phyloP scores from a whole-genome alignment of 495 filamentous ascomycete species.

The Trichoderma parareesei region DNA sequence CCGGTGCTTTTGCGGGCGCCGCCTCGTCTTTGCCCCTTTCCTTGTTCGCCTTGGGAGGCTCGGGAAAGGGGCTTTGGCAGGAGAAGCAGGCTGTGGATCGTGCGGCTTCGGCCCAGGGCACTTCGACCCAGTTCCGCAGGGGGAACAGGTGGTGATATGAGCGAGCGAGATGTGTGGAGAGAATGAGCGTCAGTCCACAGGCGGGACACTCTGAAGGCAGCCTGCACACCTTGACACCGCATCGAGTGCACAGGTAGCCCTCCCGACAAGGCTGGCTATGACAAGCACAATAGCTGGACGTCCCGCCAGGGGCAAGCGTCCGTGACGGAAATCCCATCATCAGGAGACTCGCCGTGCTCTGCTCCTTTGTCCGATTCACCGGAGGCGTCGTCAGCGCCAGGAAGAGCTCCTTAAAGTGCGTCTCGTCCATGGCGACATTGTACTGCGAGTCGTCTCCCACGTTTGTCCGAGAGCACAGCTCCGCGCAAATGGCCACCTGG shows the following conservation, averaged over 20 bases:
- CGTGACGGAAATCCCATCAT: slow-evolving; percentile 99
- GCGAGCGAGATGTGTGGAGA: slow-evolving; percentile 90
- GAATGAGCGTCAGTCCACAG: slow-evolving; percentile 85
- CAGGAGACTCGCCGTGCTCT: slow-evolving; percentile 65
- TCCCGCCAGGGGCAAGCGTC: slow-evolving; percentile 62
- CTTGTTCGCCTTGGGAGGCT: slow-evolving; percentile 15
- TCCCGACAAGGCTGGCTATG: slow-evolving; percentile 76
- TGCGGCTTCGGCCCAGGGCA: slow-evolving; percentile 67
- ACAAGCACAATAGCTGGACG: slow-evolving; percentile 73
- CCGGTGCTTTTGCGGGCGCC: slow-evolving; percentile 32
- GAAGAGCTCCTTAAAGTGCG: slow-evolving; percentile 81
- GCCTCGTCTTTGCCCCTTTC: slow-evolving; percentile 18
- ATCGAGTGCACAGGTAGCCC: slow-evolving; percentile 89
- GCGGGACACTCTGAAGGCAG: slow-evolving; percentile 87
- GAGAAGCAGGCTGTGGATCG: slow-evolving; percentile 43
- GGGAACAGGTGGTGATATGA: slow-evolving; percentile 97
- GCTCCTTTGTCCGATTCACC: slow-evolving; percentile 59
- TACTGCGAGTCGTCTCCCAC: slow-evolving; percentile 67
- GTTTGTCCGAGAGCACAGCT: slow-evolving; percentile 82
- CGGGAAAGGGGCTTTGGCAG: slow-evolving; percentile 47
- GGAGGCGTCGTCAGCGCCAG: slow-evolving; percentile 85
- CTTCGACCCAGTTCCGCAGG: slow-evolving; percentile 80
- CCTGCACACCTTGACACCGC: slow-evolving; percentile 80
- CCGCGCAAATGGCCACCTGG: slow-evolving; percentile 83
- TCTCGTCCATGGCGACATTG: slow-evolving; percentile 77